Evolutionary conservation across 1,284 basidiomycete species (phyloP), one percentile per base, ranked within the genome.

Genomic region (Ceratobasidium sp.): DNA sequence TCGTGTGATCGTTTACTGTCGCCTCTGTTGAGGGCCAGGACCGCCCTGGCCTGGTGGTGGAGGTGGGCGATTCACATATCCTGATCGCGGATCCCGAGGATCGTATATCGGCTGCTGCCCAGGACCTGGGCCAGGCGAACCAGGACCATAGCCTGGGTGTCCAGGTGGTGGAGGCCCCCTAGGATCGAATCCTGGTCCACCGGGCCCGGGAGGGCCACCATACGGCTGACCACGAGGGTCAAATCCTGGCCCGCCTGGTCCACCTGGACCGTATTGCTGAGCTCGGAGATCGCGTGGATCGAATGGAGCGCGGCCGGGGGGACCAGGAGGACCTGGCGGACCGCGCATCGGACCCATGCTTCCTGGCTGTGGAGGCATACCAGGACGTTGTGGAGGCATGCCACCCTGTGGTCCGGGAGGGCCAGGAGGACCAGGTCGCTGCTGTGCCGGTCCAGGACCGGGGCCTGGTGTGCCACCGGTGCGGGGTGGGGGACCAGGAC

Each of bases 241-340:
- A 48, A 52, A 72, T 9, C 62, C 53, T n/a, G 73, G 73, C 2
- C 71, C 71, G 28, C 69, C 69, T 43, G n/a, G n/a, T n/a, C n/a
- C n/a, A n/a, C n/a, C n/a, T n/a, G n/a, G n/a, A n/a, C n/a, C n/a
- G n/a, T n/a, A n/a, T n/a, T n/a, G n/a, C n/a, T 55, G 69, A 3
- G 65, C 57, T 18, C 34, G 34, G 4, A 45, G 65, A 12, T 41
- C 72, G 18, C 72, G 67, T 18, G 59, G 59, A 59, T 74, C 73
- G 43, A 46, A 71, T 12, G 50, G 36, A 5, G 69, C 70, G 16
- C 60, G 34, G 14, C 59, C 58, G n/a, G 59, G 67, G 61, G 80
- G 77, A 21, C 76, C 78, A 14, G 75, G 76, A 21, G 76, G 76
- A n/a, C 75, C 76, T 28, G 75, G 75, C n/a, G 72, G 76, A 32